Evolutionary conservation across 2,329 filamentous ascomycete species (phyloP).

Genomic region (Ophiognomonia clavigignenti-juglandacearum): DNA sequence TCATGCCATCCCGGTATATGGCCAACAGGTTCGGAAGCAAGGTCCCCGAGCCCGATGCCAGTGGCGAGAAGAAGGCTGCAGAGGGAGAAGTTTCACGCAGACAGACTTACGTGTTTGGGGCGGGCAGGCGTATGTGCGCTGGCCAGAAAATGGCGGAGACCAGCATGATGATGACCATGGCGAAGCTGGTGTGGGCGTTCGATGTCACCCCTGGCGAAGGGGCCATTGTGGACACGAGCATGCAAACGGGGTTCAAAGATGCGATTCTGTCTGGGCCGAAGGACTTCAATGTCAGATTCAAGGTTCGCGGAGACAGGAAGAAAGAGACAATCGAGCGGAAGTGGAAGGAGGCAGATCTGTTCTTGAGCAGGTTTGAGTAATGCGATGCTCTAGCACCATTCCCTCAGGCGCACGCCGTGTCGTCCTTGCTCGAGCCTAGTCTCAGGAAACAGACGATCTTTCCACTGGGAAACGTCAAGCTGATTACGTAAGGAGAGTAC

Average conservation of each 20-base stretch:
- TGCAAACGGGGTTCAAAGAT: slow-evolving; percentile 1
- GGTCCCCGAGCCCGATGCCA: background rate
- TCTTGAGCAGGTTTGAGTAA: slow-evolving; percentile 10
- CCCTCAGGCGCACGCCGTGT: too few species aligned
- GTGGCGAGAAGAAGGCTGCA: too few species aligned
- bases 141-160: slow-evolving; percentile 7
- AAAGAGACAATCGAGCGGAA: background rate
- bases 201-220: slow-evolving; percentile 1
- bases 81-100: too few species aligned
- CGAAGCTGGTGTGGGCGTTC: slow-evolving; percentile 14
- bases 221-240: slow-evolving; percentile 2
- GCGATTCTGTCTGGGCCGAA: slow-evolving; percentile 3
- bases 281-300: slow-evolving; percentile 1
- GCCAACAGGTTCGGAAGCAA: slow-evolving; percentile 11
- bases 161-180: slow-evolving; percentile 7
- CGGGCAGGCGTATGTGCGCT: slow-evolving; percentile 9
- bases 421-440: too few species aligned
- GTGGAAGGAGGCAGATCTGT: slow-evolving; percentile 10
- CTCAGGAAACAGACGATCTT: too few species aligned
- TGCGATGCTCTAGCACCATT: too few species aligned
- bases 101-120: slow-evolving; percentile 10
- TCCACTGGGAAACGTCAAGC: too few species aligned
- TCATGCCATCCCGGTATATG: slow-evolving; percentile 17
- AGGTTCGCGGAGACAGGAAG: slow-evolving; percentile 5
- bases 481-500: too few species aligned